Percentiles rank a stretch among this genome's conserved stretches.
Conservation (phyloP, 768 basidiomycete genomes). For the Saitozyma sp. region DNA sequence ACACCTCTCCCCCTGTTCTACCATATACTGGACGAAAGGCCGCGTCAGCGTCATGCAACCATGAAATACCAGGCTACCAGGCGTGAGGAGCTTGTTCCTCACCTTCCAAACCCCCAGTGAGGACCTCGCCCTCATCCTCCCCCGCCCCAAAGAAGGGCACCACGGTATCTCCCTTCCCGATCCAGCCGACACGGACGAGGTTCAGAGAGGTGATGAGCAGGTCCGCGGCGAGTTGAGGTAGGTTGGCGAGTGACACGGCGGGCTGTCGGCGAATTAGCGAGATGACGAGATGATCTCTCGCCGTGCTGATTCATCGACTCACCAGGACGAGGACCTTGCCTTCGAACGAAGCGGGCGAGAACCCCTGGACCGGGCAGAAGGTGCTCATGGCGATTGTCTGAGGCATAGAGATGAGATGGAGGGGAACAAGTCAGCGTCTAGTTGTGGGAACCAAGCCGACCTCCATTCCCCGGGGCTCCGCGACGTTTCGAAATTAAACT, state of each 20-base stretch:
- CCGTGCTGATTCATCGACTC: neutral
- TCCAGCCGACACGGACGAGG: constrained; percentile 63
- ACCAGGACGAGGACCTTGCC: constrained; percentile 20
- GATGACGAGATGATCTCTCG: neutral
- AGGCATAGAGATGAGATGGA: neutral
- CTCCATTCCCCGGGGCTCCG: neutral
- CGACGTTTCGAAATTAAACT: neutral
- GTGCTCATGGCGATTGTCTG: constrained; percentile 14
- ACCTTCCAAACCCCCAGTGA: constrained; percentile 78
- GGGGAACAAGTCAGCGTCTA: neutral
- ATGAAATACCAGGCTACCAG: neutral
- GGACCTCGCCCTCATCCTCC: constrained; percentile 63
- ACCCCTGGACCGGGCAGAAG: constrained; percentile 25
- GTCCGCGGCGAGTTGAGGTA: constrained; percentile 75
- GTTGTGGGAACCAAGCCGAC: neutral
- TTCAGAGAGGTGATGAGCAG: constrained; percentile 68
- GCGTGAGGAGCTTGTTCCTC: constrained; percentile 38
- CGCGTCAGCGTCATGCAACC: neutral
- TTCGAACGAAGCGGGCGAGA: neutral
- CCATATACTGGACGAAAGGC: constrained; percentile 63
- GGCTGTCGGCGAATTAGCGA: constrained; percentile 56
- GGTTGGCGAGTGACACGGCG: constrained; percentile 75
- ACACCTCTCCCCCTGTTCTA: constrained; percentile 57
- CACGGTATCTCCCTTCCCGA: constrained; percentile 63
- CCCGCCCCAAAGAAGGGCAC: constrained; percentile 73